A percentile compares a stretch with the other conserved stretches of the same genome.
Evolutionary conservation across 2,329 filamentous ascomycete genomes (phyloP).

Genomic region (Diaporthe velutina): DNA sequence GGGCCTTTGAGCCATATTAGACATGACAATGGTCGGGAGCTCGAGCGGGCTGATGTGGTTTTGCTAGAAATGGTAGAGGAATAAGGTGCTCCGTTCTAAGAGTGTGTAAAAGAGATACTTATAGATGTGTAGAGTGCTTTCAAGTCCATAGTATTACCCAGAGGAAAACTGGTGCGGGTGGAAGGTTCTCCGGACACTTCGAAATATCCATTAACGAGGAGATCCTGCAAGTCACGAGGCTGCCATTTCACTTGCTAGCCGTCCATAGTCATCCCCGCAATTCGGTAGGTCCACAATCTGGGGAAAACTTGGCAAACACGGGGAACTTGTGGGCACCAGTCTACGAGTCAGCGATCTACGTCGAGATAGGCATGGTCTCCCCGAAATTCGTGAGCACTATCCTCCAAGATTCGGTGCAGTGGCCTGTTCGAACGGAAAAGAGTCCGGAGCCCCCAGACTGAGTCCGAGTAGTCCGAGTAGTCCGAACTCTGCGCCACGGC

Average conservation of each 20-base stretch:
- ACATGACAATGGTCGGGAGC: background rate
- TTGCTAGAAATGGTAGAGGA: background rate
- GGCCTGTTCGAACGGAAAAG: background rate
- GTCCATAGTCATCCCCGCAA: background rate
- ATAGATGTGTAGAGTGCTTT: background rate
- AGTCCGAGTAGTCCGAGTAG: background rate
- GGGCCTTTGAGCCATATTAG: background rate
- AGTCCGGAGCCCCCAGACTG: background rate
- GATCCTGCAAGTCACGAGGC: background rate
- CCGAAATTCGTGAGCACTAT: background rate
- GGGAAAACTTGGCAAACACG: background rate
- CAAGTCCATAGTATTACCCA: background rate
- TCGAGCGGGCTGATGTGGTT: background rate
- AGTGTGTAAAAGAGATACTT: background rate
- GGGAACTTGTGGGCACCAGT: background rate
- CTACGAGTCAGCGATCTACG: background rate
- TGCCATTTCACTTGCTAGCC: background rate
- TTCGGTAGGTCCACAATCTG: background rate
- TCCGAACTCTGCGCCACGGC: background rate
- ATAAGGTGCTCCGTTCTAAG: background rate
- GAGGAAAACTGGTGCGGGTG: background rate
- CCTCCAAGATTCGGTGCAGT: no score
- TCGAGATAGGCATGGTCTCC: background rate
- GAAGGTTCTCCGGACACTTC: background rate
- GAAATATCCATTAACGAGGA: background rate